phyloP scores from a whole-genome alignment of 164 flowering plant genomes.

The Sedum album region DNA sequence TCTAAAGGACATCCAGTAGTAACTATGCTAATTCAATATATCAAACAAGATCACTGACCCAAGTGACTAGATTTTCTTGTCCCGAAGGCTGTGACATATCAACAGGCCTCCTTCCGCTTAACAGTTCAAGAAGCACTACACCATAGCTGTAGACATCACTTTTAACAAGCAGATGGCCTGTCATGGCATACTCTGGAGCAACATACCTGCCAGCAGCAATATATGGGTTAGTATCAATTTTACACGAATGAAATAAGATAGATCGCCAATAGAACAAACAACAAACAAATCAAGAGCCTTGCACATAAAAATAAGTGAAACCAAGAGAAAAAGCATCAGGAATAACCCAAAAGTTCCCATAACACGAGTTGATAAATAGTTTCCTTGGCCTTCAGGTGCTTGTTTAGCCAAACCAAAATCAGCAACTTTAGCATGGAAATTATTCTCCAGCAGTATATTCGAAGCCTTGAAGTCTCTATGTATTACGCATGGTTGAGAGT shows the following conservation, averaged over 20 bases:
- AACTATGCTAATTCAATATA: background rate
- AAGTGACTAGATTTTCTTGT: constrained; percentile 93
- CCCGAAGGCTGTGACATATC: constrained; percentile 97
- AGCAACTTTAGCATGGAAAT: constrained; percentile 91
- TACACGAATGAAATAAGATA: too few relatives aligned
- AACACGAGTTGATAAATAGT: constrained; percentile 85
- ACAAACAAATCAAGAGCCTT: background rate
- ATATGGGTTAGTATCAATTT: background rate
- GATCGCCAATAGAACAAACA: background rate
- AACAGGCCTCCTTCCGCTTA: constrained; percentile 91
- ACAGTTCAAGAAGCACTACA: constrained; percentile 89
- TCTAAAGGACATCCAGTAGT: background rate
- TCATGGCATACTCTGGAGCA: constrained; percentile 99
- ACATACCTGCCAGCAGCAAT: constrained; percentile 61
- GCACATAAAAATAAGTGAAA: background rate
- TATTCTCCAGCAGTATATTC: constrained; percentile 86
- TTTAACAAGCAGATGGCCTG: constrained; percentile 92
- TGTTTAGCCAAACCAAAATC: constrained; percentile 97
- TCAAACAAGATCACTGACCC: constrained; percentile 56
- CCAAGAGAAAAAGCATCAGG: constrained; percentile 2
- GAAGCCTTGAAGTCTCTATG: constrained; percentile 98
- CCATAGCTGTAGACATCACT: constrained; percentile 99
- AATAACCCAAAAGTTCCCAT: constrained; percentile 99
- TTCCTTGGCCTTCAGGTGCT: constrained; percentile 89
- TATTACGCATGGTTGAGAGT: constrained; percentile 94